Conservation (phyloP, 2,329 filamentous ascomycete species). For the Mycosphaerella sp. region DNA sequence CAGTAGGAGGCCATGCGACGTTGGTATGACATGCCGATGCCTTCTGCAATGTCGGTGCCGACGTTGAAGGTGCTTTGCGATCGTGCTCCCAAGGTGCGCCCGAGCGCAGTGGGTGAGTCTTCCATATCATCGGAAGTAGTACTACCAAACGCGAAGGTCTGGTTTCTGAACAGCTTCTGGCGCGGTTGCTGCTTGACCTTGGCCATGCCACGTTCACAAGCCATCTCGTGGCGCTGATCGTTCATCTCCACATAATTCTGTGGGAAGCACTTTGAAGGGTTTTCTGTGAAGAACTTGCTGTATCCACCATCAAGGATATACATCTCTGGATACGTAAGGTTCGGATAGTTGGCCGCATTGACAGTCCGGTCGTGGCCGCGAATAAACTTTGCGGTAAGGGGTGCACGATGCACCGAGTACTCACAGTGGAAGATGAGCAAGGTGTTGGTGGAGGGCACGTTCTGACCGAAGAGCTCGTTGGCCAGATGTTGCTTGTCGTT, state of each 20-base stretch:
- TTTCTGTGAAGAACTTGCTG: slow-evolving; percentile 79
- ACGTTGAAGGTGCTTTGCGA: slow-evolving; percentile 31
- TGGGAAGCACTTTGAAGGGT: slow-evolving; percentile 77
- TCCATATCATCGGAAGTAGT: slow-evolving; percentile 55
- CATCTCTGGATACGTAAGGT: slow-evolving; percentile 88
- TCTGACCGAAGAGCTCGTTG: slow-evolving; percentile 62
- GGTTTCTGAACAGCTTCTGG: slow-evolving; percentile 76
- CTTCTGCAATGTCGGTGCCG: slow-evolving; percentile 29
- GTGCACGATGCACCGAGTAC: slow-evolving; percentile 93
- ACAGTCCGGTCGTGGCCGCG: slow-evolving; percentile 79
- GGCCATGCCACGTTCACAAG: slow-evolving; percentile 90
- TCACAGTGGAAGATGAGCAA: slow-evolving; percentile 95
- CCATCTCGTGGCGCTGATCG: slow-evolving; percentile 81
- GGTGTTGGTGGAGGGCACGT: slow-evolving; percentile 50
- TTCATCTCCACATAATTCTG: slow-evolving; percentile 98
- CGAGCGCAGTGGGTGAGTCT: slow-evolving; percentile 54
- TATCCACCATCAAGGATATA: slow-evolving; percentile 97
- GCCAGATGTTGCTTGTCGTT: slow-evolving; percentile 91
- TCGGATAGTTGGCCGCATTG: slow-evolving; percentile 82
- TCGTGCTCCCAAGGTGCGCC: slow-evolving; percentile 26
- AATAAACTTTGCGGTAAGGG: slow-evolving; percentile 91
- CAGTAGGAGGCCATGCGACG: slow-evolving; percentile 36
- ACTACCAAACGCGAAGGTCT: slow-evolving; percentile 93
- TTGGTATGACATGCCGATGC: slow-evolving; percentile 30
- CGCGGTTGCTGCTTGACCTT: slow-evolving; percentile 78